Base-by-base conservation (phyloP, 352 stramenopile genomes). In the Pythium oligandrum region DNA sequence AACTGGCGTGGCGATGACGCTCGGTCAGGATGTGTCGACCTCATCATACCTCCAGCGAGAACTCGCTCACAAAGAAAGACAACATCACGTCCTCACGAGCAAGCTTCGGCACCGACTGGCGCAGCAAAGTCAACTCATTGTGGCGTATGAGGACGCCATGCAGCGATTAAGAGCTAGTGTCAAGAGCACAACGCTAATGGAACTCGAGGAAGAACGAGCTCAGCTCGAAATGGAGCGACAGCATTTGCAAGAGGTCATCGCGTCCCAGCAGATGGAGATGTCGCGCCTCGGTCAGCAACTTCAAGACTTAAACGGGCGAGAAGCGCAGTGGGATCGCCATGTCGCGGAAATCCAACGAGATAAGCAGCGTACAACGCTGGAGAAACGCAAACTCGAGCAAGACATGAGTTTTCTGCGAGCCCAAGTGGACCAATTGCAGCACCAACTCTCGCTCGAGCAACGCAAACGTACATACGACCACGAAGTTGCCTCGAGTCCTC, bases 101-200 rank as follows among this genome's bases (percentile, higher is more conserved):
- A 83, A 81, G 53, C 61, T 88, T 17, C 71, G 61, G 7, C 59
- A 76, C 26, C 82, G 78, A 37, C 68, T 86, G 35, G 57, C 71
- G 3, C 73, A 88, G 43, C 78, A 88, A 48, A 72, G 59, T 4
- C 68, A 82, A 17, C 48, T 74, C n/a, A 39, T 88, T 1, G 60
- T 52, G 4, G 71, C 71, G 4, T 88, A 86, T 49, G 73, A 85
- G 49, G 73, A 86, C 36, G 68, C 68, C 1, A 81, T 86, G 67
- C 75, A 88, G 49, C 63, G 68, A 12, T 55, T 88, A 40, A 64
- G 78, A 6, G 68, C 57, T 48, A 65, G 64, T 6, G 57, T 72
- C 39, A 86, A 82, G 36, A 75, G 57, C 48, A 82, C 75, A 1
- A 74, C 67, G 48, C 51, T 80, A 10, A 77, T 85, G 64, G 71